Evolutionary conservation across 2,329 filamentous ascomycete genomes (phyloP), one percentile per base, ranked within the genome.

Genomic region (Xylaria sp.): DNA sequence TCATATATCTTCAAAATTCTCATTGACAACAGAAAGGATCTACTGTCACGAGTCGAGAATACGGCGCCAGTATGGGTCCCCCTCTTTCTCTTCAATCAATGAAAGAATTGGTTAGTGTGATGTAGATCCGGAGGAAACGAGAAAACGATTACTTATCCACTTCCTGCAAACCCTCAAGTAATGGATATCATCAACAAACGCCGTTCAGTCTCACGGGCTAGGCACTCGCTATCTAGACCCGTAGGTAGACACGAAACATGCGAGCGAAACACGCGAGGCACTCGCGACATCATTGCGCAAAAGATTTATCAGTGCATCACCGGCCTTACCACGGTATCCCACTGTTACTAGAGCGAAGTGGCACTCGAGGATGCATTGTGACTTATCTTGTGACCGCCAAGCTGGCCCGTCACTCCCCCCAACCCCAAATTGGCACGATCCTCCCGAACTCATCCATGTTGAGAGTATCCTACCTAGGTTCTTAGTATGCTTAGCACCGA

Each of bases 111-210:
- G 25, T 44, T 25, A 29, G 47, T 13, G 17, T 38, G 31, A 48
- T 48, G n/a, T n/a, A n/a, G n/a, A n/a, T n/a, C n/a, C 33, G 38
- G 47, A 51, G 33, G 33, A 11, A 6, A 51, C 13, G 21, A 13
- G 27, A 17, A 51, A 17, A 10, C 31, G 21, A 33, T 43, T 43
- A n/a, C n/a, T 41, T 53, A 41, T 62, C 67, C 68, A 70, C 68
- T 62, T 58, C 65, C 65, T 67, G 66, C 62, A 67, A 62, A 66
- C 62, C 23, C 47, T 56, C 62, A 53, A 54, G 57, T 63, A 63
- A 63, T 37, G 31, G 51, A 5, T 58, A 58, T 25, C 47, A 65
- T 64, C 61, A 55, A 44, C 62, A 49, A 58, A 53, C 64, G 53
- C 54, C 63, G 65, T 60, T 29, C n/a, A n/a, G n/a, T n/a, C n/a